Evolutionary conservation across 2,329 filamentous ascomycete species (phyloP).

Genomic region (Diaporthe vaccinii): DNA sequence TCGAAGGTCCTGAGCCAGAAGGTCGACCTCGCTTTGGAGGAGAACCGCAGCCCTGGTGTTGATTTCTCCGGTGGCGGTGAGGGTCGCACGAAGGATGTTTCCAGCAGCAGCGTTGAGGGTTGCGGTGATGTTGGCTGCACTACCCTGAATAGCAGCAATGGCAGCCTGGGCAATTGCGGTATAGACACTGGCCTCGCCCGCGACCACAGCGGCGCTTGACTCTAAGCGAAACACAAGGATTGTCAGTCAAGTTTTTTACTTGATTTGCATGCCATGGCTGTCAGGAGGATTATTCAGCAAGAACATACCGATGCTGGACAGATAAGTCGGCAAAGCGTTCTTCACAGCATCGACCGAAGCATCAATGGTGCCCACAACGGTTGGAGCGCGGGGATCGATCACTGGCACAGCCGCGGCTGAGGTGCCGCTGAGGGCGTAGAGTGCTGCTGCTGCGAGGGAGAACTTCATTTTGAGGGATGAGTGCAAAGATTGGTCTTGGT

Average conservation of each 20-base stretch:
- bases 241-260: background rate
- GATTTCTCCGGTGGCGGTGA: background rate
- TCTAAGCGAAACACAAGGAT: background rate
- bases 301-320: background rate
- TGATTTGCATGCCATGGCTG: background rate
- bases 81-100: background rate
- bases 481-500: background rate
- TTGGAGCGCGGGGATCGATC: background rate
- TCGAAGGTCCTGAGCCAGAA: background rate
- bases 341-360: background rate
- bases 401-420: background rate
- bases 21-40: constrained; percentile 1
- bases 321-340: background rate
- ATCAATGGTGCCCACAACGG: constrained; percentile 4
- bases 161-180: background rate
- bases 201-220: background rate
- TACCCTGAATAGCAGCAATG: background rate
- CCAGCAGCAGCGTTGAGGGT: background rate
- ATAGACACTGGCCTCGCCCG: background rate
- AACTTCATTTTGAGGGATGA: constrained; percentile 18
- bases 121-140: background rate
- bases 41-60: background rate
- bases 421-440: background rate
- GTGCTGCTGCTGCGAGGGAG: background rate
- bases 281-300: too few relatives aligned